Conservation (phyloP, 192 early-diverging fungal genomes). For the Coemansia interrupta region DNA sequence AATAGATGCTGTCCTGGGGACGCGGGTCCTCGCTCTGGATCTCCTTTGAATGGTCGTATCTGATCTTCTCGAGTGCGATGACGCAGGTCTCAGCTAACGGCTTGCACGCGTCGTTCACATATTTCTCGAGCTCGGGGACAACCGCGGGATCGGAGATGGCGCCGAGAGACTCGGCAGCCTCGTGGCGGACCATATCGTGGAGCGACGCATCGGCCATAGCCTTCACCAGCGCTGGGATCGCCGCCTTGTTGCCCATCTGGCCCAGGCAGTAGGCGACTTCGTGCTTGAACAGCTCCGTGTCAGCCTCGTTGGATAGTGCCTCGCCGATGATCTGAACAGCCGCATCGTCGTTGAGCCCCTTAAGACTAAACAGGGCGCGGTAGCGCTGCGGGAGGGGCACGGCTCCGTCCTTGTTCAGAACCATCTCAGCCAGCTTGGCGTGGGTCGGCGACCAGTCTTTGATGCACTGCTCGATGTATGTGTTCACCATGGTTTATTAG, state of each 20-base stretch:
- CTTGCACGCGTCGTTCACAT: conserved; percentile 63
- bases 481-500: conserved; percentile 44
- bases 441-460: conserved; percentile 54
- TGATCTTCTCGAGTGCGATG: conserved; percentile 82
- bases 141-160: conserved; percentile 76
- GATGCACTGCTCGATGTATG: conserved; percentile 36
- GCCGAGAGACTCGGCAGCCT: conserved; percentile 94
- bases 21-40: conserved; percentile 20
- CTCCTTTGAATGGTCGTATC: conserved; percentile 61
- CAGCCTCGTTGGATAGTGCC: conserved; percentile 67
- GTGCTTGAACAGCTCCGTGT: conserved; percentile 89
- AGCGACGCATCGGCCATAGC: conserved; percentile 68
- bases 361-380: conserved; percentile 90
- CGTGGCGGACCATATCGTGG: conserved; percentile 95
- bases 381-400: conserved; percentile 81
- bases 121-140: conserved; percentile 70
- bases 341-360: conserved; percentile 67
- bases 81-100: conserved; percentile 88
- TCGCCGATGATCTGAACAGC: conserved; percentile 81
- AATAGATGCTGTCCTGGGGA: conserved; percentile 55
- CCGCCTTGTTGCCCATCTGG: conserved; percentile 83
- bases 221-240: conserved; percentile 63
- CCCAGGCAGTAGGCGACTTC: conserved; percentile 95
- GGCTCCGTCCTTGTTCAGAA: conserved; percentile 60
- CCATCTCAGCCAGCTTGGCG: conserved; percentile 59